Percentiles rank a stretch among this genome's conserved stretches.
Conservation (phyloP, 768 basidiomycete species). For the Gymnopilus junonius region DNA sequence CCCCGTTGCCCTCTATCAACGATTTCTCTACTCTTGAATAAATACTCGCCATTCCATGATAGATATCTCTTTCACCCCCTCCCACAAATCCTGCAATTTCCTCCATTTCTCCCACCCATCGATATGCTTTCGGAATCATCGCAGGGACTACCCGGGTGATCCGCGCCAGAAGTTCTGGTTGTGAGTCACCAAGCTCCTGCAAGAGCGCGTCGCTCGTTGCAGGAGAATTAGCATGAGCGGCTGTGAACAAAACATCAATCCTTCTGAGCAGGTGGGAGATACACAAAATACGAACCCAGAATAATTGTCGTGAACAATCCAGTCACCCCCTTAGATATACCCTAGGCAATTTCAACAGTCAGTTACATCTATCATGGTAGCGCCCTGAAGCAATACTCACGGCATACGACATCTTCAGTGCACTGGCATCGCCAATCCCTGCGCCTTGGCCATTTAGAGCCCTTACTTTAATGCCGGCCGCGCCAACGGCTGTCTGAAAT, state of each 20-base stretch:
- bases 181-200: conserved; percentile 49
- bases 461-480: conserved; percentile 48
- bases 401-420: conserved; percentile 68
- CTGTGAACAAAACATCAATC: conserved; percentile 29
- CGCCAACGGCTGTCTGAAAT: conserved; percentile 44
- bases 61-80: conserved; percentile 45
- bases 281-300: conserved; percentile 41
- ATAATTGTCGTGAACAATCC: conserved; percentile 61
- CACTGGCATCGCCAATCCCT: conserved; percentile 61
- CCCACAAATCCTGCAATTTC: conserved; percentile 64
- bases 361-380: background rate
- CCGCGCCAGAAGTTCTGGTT: conserved; percentile 46
- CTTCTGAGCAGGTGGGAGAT: background rate
- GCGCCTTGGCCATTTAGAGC: conserved; percentile 50
- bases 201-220: conserved; percentile 63
- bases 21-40: conserved; percentile 49
- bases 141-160: conserved; percentile 42
- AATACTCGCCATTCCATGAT: conserved; percentile 49
- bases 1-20: conserved; percentile 36
- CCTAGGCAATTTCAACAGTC: conserved; percentile 35
- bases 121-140: conserved; percentile 67
- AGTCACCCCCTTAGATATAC: conserved; percentile 58
- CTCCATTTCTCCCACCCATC: conserved; percentile 67
- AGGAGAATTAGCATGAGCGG: conserved; percentile 60
- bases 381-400: conserved; percentile 36